Evolutionary conservation across 768 basidiomycete species (phyloP).

Genomic region (Kwoniella shandongensis): DNA sequence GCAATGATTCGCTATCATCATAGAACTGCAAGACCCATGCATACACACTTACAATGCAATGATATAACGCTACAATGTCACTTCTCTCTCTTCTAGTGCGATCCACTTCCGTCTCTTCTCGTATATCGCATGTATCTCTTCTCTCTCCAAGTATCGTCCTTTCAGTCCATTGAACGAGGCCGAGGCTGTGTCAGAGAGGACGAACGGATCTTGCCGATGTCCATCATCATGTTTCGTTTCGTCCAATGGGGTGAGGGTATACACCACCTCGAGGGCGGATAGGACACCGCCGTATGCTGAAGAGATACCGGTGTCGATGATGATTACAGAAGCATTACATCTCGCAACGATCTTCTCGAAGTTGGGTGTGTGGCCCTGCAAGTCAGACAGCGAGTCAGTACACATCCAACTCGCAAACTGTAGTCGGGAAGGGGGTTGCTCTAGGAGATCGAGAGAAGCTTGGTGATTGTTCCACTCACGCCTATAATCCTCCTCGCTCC

Average conservation of each 20-base stretch:
- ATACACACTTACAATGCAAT: too few relatives aligned
- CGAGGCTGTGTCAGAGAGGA: slow-evolving; percentile 1
- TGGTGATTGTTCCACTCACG: slow-evolving; percentile 24
- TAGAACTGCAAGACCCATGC: too few relatives aligned
- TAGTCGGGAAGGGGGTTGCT: too few relatives aligned
- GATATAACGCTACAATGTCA: too few relatives aligned
- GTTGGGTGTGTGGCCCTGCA: slow-evolving; percentile 86
- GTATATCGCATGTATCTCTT: slow-evolving; percentile 42
- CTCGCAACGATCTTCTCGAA: slow-evolving; percentile 82
- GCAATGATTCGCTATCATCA: slow-evolving; percentile 2
- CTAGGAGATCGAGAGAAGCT: too few relatives aligned
- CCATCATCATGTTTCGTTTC: slow-evolving; percentile 16
- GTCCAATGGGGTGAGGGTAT: slow-evolving; percentile 69
- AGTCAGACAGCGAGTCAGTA: background rate
- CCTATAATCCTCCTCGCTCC: slow-evolving; percentile 81
- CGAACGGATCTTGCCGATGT: slow-evolving; percentile 41
- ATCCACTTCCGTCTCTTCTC: slow-evolving; percentile 27
- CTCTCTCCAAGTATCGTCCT: slow-evolving; percentile 35
- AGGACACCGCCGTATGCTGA: slow-evolving; percentile 92
- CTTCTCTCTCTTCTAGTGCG: slow-evolving; percentile 15
- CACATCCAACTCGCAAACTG: background rate
- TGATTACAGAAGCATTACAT: slow-evolving; percentile 87
- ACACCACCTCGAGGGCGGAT: slow-evolving; percentile 82
- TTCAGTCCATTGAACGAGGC: background rate
- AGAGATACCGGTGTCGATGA: slow-evolving; percentile 97